Evolutionary conservation across 2,329 filamentous ascomycete genomes (phyloP).

Genomic region (Claviceps capensis): DNA sequence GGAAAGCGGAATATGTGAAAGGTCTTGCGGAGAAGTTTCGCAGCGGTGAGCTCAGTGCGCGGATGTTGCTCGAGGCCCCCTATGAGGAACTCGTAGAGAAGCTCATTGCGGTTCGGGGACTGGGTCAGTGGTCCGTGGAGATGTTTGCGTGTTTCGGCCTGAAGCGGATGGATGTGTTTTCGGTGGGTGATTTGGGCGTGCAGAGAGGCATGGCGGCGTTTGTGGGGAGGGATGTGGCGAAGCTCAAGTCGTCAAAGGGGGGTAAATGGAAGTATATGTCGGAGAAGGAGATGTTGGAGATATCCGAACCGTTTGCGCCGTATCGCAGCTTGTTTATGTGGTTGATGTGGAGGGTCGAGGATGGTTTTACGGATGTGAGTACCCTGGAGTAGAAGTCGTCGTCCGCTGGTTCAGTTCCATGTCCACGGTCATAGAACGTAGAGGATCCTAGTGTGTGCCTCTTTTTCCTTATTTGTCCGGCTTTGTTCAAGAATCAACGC

Average conservation of each 20-base stretch:
- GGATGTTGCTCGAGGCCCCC: slow-evolving; percentile 61
- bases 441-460: too few species aligned
- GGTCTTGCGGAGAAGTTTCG: slow-evolving; percentile 75
- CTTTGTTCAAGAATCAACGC: too few species aligned
- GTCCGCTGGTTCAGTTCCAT: background rate
- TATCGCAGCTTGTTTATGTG: slow-evolving; percentile 94
- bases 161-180: slow-evolving; percentile 89
- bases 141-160: slow-evolving; percentile 98
- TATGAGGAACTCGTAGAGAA: slow-evolving; percentile 79
- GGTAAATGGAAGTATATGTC: slow-evolving; percentile 98
- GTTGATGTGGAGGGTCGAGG: slow-evolving; percentile 89
- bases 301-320: slow-evolving; percentile 66
- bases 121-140: slow-evolving; percentile 86
- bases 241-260: slow-evolving; percentile 57
- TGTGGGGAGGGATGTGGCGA: slow-evolving; percentile 66
- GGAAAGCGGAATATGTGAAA: slow-evolving; percentile 90
- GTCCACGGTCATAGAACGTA: background rate
- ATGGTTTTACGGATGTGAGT: slow-evolving; percentile 51
- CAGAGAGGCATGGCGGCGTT: slow-evolving; percentile 91
- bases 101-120: slow-evolving; percentile 71
- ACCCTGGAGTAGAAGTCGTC: slow-evolving; percentile 32
- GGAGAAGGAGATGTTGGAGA: slow-evolving; percentile 80
- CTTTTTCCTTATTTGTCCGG: background rate
- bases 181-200: slow-evolving; percentile 80
- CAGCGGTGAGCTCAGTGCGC: slow-evolving; percentile 58